Conservation (phyloP, 2,329 filamentous ascomycete genomes). For the Botrytis squamosa region DNA sequence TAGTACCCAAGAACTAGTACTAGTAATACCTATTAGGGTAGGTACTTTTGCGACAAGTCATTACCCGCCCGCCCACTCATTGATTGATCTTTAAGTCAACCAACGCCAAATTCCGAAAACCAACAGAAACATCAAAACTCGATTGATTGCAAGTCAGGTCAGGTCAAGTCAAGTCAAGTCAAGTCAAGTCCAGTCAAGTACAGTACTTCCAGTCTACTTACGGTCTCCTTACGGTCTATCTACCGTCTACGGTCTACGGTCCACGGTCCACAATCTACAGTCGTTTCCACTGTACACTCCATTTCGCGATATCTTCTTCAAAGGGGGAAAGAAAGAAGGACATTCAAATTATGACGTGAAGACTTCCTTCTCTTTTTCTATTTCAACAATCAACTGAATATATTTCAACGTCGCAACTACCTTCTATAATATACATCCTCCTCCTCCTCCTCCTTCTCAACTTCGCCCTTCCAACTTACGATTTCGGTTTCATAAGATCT, state of each 20-base stretch:
- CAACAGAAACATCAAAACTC: background rate
- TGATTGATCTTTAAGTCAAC: background rate
- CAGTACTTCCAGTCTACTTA: background rate
- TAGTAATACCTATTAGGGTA: background rate
- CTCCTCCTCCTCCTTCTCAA: background rate
- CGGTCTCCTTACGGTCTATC: too few relatives aligned
- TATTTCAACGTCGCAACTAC: background rate
- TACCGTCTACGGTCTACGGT: background rate
- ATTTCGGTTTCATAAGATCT: background rate
- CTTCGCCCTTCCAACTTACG: too few relatives aligned
- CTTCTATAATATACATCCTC: background rate
- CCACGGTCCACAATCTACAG: background rate
- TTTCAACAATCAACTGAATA: background rate
- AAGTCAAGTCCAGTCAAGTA: background rate
- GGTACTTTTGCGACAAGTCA: conserved; percentile 10
- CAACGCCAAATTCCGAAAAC: background rate
- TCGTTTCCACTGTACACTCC: background rate
- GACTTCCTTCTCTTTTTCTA: conserved; percentile 4
- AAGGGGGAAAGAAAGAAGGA: background rate
- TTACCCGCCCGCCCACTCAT: background rate
- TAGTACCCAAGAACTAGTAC: background rate
- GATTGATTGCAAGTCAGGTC: too few relatives aligned
- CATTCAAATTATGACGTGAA: conserved; percentile 14
- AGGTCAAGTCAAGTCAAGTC: background rate
- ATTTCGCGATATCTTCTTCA: background rate